These are phyloP conservation scores for Plasmodium billcollinsi DNA, from an alignment of 169 alveolate species.

Conservation along the genomic window DNA sequence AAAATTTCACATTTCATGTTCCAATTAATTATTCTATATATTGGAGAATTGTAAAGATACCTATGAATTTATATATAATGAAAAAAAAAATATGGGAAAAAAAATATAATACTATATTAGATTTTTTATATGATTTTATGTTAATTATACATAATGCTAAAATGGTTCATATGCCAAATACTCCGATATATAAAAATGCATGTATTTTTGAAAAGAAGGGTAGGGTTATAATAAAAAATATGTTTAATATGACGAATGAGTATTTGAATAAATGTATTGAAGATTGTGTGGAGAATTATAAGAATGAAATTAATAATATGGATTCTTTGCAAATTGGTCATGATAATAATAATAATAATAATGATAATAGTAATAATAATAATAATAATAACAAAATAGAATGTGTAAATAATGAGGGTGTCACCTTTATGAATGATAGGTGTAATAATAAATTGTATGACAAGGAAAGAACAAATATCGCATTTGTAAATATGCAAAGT, in stretches of 20 bases:
- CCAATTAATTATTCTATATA: constrained; percentile 81
- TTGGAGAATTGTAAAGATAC: constrained; percentile 86
- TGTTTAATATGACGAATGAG: constrained; percentile 66
- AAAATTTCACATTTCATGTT: constrained; percentile 83
- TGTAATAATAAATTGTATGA: no score
- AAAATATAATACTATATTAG: constrained; percentile 74
- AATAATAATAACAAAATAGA: background rate
- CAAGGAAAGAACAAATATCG: background rate
- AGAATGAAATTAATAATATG: constrained; percentile 4
- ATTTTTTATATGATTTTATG: constrained; percentile 79
- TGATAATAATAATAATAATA: constrained; percentile 13
- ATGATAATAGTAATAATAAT: background rate
- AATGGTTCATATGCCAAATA: constrained; percentile 85
- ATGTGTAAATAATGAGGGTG: background rate
- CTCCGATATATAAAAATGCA: constrained; percentile 81
- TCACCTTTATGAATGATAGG: no score
- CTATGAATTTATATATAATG: constrained; percentile 84
- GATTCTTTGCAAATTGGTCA: background rate
- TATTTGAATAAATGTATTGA: constrained; percentile 39
- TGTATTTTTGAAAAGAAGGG: constrained; percentile 79
- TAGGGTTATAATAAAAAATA: constrained; percentile 67
- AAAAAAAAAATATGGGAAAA: constrained; percentile 80
- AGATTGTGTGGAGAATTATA: constrained; percentile 34
- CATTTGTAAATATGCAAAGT: background rate
- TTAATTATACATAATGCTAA: constrained; percentile 82